These are phyloP conservation scores for Cicer cuneatum DNA, from an alignment of 306 rosid species.

Conservation along the genomic window DNA sequence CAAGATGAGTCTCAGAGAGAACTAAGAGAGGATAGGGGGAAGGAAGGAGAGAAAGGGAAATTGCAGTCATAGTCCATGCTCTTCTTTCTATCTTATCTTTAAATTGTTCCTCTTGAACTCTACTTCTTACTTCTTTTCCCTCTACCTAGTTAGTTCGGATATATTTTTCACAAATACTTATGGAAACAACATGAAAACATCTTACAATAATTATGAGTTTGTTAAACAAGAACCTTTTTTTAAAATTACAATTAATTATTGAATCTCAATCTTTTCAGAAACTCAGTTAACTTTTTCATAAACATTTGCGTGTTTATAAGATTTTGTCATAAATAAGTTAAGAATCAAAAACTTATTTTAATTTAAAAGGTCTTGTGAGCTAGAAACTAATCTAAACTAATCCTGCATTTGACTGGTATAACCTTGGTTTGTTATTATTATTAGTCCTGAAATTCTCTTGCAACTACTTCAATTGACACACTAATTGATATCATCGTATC, in stretches of 20 bases:
- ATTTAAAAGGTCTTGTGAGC: background rate
- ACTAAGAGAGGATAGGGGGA: background rate
- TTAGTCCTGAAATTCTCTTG: background rate
- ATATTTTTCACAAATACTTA: background rate
- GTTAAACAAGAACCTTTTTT: background rate
- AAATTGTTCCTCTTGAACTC: constrained; percentile 14
- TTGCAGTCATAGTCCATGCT: background rate
- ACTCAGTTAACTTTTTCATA: background rate
- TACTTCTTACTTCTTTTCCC: constrained; percentile 17
- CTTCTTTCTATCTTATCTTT: background rate
- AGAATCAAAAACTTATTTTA: background rate
- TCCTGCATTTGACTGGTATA: background rate
- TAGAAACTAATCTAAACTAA: background rate
- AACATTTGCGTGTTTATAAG: background rate
- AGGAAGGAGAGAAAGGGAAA: background rate
- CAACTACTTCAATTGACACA: background rate
- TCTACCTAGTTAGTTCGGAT: background rate
- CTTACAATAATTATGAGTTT: background rate
- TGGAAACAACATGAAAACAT: background rate
- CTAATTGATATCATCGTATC: background rate
- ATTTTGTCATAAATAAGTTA: background rate
- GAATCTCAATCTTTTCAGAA: background rate
- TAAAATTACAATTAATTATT: background rate
- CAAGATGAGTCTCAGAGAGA: background rate
- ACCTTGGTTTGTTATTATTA: background rate